phyloP scores from a whole-genome alignment of 371 early-diverging fungal genomes.

The Homolaphlyctis polyrhiza region DNA sequence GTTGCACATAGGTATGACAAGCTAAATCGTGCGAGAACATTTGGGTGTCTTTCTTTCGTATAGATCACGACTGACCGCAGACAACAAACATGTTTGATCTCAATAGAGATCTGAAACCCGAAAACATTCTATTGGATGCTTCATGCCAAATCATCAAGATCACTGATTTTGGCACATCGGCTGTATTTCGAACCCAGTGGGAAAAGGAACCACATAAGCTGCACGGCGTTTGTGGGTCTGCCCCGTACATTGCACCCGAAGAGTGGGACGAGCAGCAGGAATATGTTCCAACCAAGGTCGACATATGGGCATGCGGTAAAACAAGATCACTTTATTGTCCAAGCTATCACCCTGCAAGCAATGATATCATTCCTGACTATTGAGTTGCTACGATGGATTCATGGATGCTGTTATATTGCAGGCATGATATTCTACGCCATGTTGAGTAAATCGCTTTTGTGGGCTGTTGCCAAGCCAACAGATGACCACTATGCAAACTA shows the following conservation, averaged over 20 bases:
- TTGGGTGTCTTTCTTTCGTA: background rate
- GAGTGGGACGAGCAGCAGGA: constrained; percentile 38
- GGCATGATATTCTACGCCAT: constrained; percentile 43
- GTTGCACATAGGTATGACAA: constrained; percentile 71
- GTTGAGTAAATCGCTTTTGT: constrained; percentile 35
- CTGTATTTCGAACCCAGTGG: constrained; percentile 72
- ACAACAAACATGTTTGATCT: background rate
- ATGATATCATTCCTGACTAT: background rate
- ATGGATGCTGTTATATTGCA: background rate
- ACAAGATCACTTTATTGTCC: no score
- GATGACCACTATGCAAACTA: constrained; percentile 33
- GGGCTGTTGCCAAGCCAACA: constrained; percentile 27
- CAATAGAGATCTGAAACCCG: constrained; percentile 40
- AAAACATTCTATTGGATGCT: constrained; percentile 86
- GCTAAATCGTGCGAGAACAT: background rate
- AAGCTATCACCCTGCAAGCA: background rate
- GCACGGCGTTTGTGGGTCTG: constrained; percentile 42
- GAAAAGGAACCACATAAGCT: constrained; percentile 32
- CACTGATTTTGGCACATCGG: constrained; percentile 95
- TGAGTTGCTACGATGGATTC: background rate
- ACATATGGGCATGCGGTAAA: constrained; percentile 50
- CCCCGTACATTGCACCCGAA: constrained; percentile 55
- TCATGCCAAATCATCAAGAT: constrained; percentile 84
- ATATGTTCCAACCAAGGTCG: constrained; percentile 43
- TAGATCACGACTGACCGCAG: background rate